Evolutionary conservation across 1,284 basidiomycete genomes (phyloP).

Genomic region (Apiotrichum siamense): DNA sequence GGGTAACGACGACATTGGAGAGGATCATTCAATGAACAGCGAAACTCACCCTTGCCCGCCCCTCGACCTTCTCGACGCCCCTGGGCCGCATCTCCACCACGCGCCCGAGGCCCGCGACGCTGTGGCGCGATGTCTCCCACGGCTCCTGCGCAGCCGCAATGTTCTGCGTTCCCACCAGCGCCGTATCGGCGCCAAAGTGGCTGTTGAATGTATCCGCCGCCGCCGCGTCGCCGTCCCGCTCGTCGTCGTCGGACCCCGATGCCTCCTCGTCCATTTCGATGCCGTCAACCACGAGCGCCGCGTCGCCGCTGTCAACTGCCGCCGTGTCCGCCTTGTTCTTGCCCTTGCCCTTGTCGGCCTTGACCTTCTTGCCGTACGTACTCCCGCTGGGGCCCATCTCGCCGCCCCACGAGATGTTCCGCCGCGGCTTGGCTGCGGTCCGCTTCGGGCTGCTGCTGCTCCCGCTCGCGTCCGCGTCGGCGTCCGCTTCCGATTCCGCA

Average conservation of each 20-base stretch:
- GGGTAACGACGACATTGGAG: too few species aligned
- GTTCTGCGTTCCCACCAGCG: conserved; percentile 24
- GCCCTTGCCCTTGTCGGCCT: conserved; percentile 16
- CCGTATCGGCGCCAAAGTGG: conserved; percentile 41
- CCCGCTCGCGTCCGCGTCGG: neutral
- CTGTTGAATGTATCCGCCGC: conserved; percentile 42
- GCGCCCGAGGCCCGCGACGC: conserved; percentile 51
- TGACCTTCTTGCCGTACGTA: conserved; percentile 23
- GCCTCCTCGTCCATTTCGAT: conserved; percentile 11
- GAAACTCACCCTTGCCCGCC: conserved; percentile 35
- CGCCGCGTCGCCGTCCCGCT: conserved; percentile 17
- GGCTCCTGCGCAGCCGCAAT: conserved; percentile 25
- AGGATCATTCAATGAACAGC: neutral
- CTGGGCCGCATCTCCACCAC: conserved; percentile 54
- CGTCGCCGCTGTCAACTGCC: conserved; percentile 13
- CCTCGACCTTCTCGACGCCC: conserved; percentile 29
- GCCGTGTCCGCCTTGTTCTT: conserved; percentile 13
- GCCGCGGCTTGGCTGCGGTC: conserved; percentile 23
- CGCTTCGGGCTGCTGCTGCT: neutral
- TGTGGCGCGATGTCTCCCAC: conserved; percentile 29
- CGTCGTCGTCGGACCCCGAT: conserved; percentile 19
- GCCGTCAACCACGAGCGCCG: conserved; percentile 7
- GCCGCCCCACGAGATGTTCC: conserved; percentile 41
- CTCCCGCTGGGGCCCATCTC: conserved; percentile 47
- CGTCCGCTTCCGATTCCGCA: neutral